Evolutionary conservation across 176 grass and related monocot genomes (phyloP), one percentile per base, ranked within the genome.

Genomic region (maize (Zea mays)): DNA sequence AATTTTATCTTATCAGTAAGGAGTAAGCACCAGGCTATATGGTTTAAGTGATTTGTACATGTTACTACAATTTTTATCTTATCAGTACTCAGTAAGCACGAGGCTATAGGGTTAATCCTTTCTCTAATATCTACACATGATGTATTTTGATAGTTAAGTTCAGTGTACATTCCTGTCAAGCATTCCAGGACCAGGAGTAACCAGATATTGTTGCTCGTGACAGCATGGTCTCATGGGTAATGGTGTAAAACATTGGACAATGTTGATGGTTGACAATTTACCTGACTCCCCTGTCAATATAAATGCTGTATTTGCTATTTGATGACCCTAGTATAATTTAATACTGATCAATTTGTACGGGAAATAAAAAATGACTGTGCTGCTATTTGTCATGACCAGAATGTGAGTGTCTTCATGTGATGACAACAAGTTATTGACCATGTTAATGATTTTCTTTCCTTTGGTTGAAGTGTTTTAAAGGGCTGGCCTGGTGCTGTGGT

Each of bases 1-100:
- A 78, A 82, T 49, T 11, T 41, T 76, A 14, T 47, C 6, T 65
- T 33, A 61, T 66, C 9, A 65, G 3, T 62, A 71, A 12, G 16
- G 6, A 65, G 3, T 62, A 71, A 12, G 16, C 46, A 78, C 9
- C 10, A 58, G 15, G 15, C 6, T 64, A 38, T 2, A 44, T 27
- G 27, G 27, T 27, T 27, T 17, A 80, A 27, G 15, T 69, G 19
- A 15, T 37, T 80, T 60, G 41, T 61, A 63, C 4, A n/a, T 75
- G 50, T 35, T 36, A 55, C 58, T 46, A 27, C 33, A 78, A 82
- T 49, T 11, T 41, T 76, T 27, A 14, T 47, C 6, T 65, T 33
- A 61, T 66, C 9, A 65, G 3, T 62, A 27, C 27, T 27, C 27
- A 27, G 27, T 27, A 71, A 12, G 16, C 46, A 78, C 9, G 7